Evolutionary conservation across 2,329 filamentous ascomycete genomes (phyloP).

Genomic region (Arthrobotrys pseudoclavata): DNA sequence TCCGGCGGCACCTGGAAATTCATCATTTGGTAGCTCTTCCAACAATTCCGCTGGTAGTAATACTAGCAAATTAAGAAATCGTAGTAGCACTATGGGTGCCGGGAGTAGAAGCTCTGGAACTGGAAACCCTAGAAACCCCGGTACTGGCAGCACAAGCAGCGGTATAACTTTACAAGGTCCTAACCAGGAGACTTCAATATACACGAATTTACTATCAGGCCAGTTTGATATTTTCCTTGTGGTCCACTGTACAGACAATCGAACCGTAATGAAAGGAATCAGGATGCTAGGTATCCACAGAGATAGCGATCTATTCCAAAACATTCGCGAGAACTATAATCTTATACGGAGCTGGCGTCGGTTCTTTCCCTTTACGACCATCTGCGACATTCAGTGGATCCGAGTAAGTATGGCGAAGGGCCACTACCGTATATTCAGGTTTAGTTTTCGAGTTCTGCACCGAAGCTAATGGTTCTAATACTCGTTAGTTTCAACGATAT

Average conservation of each 20-base stretch:
- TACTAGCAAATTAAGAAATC: not conserved
- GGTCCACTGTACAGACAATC: not conserved
- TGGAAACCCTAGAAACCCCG: not conserved
- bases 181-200: not conserved
- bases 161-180: not conserved
- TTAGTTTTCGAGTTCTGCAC: too few species aligned
- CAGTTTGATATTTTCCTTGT: slow-evolving; percentile 4
- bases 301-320: not conserved
- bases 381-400: slow-evolving; percentile 1
- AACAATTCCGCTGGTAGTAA: not conserved
- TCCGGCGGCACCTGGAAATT: not conserved
- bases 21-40: not conserved
- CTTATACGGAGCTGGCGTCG: not conserved
- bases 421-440: too few species aligned
- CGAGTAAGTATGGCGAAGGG: not conserved
- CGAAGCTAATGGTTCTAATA: not conserved
- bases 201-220: not conserved
- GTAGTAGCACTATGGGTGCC: not conserved
- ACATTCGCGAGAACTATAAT: not conserved
- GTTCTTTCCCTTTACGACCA: not conserved
- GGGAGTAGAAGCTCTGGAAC: not conserved
- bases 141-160: not conserved
- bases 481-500: not conserved
- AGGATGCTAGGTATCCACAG: not conserved
- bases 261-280: not conserved